Base-by-base conservation (phyloP, 371 early-diverging fungal genomes). In the Rhizopus arrhizus region DNA sequence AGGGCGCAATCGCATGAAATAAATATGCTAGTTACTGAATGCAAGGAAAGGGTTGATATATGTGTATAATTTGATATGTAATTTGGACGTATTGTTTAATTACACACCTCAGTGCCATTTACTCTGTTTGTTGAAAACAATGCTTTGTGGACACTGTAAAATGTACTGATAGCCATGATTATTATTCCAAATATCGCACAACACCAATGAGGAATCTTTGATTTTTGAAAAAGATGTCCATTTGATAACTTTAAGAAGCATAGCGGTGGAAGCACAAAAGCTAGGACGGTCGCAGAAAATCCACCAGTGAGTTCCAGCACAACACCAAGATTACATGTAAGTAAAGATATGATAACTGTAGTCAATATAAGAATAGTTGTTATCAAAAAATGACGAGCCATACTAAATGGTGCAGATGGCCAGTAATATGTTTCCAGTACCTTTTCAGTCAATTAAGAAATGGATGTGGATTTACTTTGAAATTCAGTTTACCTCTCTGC, bases 241-340 rank as follows among this genome's bases (percentile, higher is more conserved):
- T 83, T 82, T 0, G 87, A 65, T 48, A 91, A 62, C 47, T 83
- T 84, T 36, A 91, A 66, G 51, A 84, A 89, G 53, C 89, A 88
- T 0, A 86, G 73, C 0, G 91, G 85, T 7, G 92, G 92, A 32
- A 91, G 53, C 46, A 91, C 89, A 70, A 88, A 91, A 5, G 92
- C 91, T 58, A 91, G 64, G n/a, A 86, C 88, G 5, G 91, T 89
- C 0, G 92, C 91, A 2, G 91, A 89, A 66, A 90, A 79, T 3
- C 86, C 90, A 10, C 92, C 93, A 0, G 91, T 91, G 48, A 92
- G 61, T 66, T 92, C 93, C 31, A 91, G 69, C 7, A 91, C 82
- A 59, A 89, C 82, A 5, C 91, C 91, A 35, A 92, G 72, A 53
- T 91, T 80, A 56, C 88, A 88, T 3, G 88, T 89, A 16, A 82